These are phyloP conservation scores for Tillandsia fasciculata DNA, from an alignment of 176 grass and related monocot species.

Conservation along the genomic window DNA sequence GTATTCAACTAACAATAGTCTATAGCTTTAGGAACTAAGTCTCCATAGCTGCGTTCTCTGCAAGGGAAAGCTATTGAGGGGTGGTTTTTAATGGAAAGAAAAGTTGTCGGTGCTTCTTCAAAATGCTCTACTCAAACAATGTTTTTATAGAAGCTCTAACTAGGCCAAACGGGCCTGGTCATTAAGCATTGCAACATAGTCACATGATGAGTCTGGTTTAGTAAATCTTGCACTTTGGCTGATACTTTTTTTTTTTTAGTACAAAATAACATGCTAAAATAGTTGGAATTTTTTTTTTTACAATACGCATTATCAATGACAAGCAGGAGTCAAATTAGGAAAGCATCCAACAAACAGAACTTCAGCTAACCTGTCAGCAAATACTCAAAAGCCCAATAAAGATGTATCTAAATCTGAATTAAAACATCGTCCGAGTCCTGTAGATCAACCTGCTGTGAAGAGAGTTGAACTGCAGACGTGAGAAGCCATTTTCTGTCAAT, in stretches of 20 bases:
- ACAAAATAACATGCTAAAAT: neutral
- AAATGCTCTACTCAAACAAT: no score
- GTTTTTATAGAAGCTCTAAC: no score
- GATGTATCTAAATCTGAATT: neutral
- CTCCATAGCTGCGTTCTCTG: no score
- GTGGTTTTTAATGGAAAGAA: no score
- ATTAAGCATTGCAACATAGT: neutral
- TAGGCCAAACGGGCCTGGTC: no score
- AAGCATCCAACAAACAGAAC: neutral
- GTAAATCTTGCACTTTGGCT: neutral
- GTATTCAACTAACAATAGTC: no score
- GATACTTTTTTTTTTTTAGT: neutral
- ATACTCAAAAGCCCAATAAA: neutral
- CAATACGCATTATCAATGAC: neutral
- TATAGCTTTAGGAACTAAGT: no score
- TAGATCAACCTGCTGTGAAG: neutral
- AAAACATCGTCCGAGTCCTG: neutral
- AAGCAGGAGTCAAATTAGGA: neutral
- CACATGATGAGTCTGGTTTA: neutral
- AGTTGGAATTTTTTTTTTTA: neutral
- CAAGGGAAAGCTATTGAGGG: no score
- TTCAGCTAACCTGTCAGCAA: neutral
- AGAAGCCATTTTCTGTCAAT: neutral
- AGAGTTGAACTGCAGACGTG: constrained; percentile 10
- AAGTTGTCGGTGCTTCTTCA: no score